These are phyloP conservation scores for Apocynum venetum DNA, from an alignment of 257 asterid species.

Conservation along the genomic window DNA sequence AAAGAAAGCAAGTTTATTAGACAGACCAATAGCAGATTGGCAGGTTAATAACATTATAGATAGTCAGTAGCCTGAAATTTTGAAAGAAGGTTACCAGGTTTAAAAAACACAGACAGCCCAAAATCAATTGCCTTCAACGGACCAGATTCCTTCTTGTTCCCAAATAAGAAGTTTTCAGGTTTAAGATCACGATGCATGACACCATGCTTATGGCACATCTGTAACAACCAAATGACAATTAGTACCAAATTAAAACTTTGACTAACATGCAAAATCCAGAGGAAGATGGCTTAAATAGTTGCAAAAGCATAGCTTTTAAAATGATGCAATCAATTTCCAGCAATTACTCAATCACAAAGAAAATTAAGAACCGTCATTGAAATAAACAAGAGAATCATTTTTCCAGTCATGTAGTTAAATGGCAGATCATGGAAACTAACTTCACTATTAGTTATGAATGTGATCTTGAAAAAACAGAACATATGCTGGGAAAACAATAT, in stretches of 20 bases:
- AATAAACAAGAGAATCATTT: background rate
- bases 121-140: slow-evolving; percentile 50
- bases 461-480: background rate
- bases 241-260: background rate
- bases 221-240: slow-evolving; percentile 14
- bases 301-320: background rate
- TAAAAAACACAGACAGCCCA: slow-evolving; percentile 42
- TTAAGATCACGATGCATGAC: slow-evolving; percentile 55
- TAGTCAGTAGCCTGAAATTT: background rate
- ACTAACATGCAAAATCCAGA: background rate
- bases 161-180: slow-evolving; percentile 47
- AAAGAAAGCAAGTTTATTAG: background rate
- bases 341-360: background rate
- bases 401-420: background rate
- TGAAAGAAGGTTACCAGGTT: slow-evolving; percentile 34
- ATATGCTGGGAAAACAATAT: background rate
- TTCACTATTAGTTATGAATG: background rate
- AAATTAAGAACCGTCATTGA: background rate
- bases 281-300: background rate
- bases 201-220: slow-evolving; percentile 49
- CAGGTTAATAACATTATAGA: background rate
- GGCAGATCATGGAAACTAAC: background rate
- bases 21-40: background rate
- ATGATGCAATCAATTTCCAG: background rate
- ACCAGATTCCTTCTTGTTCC: slow-evolving; percentile 41